Evolutionary conservation across 306 rosid species (phyloP).

Genomic region (Hylodesmum podocarpum): DNA sequence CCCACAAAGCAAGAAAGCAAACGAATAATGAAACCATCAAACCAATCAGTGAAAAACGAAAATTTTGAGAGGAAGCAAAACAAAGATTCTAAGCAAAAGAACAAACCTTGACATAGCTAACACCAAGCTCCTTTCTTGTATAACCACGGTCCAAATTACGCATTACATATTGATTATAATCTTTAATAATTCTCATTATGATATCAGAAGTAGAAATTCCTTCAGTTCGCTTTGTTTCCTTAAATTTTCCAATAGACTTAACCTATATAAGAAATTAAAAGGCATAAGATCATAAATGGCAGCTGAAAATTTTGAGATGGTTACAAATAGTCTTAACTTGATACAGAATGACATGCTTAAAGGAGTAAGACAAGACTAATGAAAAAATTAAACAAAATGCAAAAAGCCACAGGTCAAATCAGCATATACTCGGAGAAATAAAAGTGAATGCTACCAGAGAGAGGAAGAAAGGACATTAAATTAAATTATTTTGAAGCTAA

Average conservation of each 20-base stretch:
- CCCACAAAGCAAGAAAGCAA: background rate
- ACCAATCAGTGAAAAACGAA: conserved; percentile 12
- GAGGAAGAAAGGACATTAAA: background rate
- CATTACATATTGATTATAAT: conserved; percentile 90
- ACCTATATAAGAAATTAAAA: conserved; percentile 52
- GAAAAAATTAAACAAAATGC: background rate
- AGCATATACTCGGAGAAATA: background rate
- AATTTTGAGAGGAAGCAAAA: background rate
- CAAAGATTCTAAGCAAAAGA: conserved; percentile 13
- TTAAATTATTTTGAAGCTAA: conserved; percentile 5
- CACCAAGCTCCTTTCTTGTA: conserved; percentile 95
- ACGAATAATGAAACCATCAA: background rate
- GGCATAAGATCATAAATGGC: conserved; percentile 4
- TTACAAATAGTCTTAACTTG: background rate
- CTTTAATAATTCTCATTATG: conserved; percentile 94
- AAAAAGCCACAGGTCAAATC: background rate
- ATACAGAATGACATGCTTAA: conserved; percentile 8
- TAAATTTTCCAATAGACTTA: conserved; percentile 77
- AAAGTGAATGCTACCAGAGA: background rate
- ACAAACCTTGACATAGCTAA: conserved; percentile 94
- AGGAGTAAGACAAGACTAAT: background rate
- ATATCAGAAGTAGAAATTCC: conserved; percentile 97
- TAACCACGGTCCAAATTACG: conserved; percentile 97
- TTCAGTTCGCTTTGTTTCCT: conserved; percentile 89
- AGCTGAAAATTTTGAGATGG: conserved; percentile 2